A percentile compares a stretch with the other conserved stretches of the same genome.
Conservation (phyloP, 192 early-diverging fungal species). For the Pilobolus umbonatus region DNA sequence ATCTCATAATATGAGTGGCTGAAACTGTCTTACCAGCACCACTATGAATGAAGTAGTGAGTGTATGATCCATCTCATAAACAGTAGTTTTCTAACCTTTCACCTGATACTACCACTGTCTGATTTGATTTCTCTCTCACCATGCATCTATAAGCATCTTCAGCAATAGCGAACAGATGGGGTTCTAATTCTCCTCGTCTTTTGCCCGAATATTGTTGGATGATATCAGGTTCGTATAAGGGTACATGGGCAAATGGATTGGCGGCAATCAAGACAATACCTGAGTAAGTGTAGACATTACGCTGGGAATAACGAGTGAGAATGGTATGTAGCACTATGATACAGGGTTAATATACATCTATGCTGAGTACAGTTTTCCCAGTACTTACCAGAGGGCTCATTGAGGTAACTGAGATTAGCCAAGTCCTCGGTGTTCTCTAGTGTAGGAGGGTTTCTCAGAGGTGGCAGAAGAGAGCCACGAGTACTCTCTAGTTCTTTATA, state of each 20-base stretch:
- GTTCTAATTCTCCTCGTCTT: conserved; percentile 89
- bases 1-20: conserved; percentile 97
- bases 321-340: conserved; percentile 86
- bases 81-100: conserved; percentile 58
- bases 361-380: not conserved
- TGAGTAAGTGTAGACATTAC: conserved; percentile 98
- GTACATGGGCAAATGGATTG: conserved; percentile 88
- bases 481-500: conserved; percentile 61
- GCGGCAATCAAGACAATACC: conserved; percentile 98
- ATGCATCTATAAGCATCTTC: conserved; percentile 97
- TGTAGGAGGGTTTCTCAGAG: conserved; percentile 88
- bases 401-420: conserved; percentile 87
- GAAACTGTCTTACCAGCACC: conserved; percentile 97
- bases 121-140: conserved; percentile 87
- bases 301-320: conserved; percentile 82
- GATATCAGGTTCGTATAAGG: conserved; percentile 85
- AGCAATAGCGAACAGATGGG: conserved; percentile 98
- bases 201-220: conserved; percentile 92
- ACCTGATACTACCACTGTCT: conserved; percentile 97
- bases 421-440: conserved; percentile 87
- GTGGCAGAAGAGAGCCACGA: conserved; percentile 75
- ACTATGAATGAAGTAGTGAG: conserved; percentile 24
- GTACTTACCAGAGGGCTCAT: conserved; percentile 76
- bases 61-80: not conserved
- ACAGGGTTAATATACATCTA: not conserved